Evolutionary conservation across 331 rosid genomes (phyloP), one percentile per base, ranked within the genome.

Genomic region (Dryas integrifolia): DNA sequence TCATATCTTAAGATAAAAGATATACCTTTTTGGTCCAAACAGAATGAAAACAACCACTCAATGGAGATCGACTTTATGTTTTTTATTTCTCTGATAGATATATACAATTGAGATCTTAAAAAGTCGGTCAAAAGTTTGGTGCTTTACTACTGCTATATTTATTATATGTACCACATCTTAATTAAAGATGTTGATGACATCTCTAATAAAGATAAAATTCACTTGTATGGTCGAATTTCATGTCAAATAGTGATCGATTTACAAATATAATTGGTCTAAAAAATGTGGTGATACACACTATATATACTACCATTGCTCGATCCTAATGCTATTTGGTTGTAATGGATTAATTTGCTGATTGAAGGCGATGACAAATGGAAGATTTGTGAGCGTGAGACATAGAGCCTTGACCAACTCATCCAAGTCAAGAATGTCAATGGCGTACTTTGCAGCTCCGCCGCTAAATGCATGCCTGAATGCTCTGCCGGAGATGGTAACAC

Each of bases 351-450:
- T 21, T 21, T 2, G 35, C 35, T 30, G 35, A 30, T 53, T 85
- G 63, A 50, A 94, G 98, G 97, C 78, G 4, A 82, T 89, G 97
- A 91, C 98, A 76, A 94, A 91, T 80, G 96, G 89, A 51, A 91
- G 97, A 81, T 88, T 94, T 75, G 72, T 69, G 43, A 94, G 97
- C 62, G 95, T 91, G 77, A 85, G 88, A 26, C 98, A 94, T 38
- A 89, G 98, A 69, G 98, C 87, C 13, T 72, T 91, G 79, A 80
- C 84, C 44, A 80, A 79, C 81, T 67, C 88, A 50, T 4, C 65
- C 61, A 83, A 81, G 74, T 43, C 84, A 3, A 88, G 97, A 80
- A 76, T 94, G 91, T 94, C 96, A 59, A 88, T 85, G 80, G 88
- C 85, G 38, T 89, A 81, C 76, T 94, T 94, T 76, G 90, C 95